A percentile compares a stretch with the other conserved stretches of the same genome.
These are phyloP conservation scores for Termitomyces sp. DNA, from an alignment of 768 basidiomycete genomes.

Conservation along the genomic window DNA sequence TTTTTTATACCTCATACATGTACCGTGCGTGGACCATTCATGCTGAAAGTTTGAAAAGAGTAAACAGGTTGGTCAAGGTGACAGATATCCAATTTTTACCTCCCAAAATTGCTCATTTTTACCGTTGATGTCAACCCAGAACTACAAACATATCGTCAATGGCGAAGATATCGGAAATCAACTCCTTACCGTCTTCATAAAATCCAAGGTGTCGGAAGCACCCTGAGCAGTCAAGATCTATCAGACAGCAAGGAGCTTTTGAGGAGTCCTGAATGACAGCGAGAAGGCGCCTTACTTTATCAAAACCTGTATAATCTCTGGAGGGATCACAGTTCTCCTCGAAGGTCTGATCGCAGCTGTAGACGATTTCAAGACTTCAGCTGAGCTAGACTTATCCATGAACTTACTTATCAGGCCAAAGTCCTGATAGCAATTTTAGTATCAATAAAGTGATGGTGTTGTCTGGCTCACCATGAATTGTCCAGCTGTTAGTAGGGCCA, in stretches of 20 bases:
- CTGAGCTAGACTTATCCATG: neutral
- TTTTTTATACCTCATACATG: conserved; percentile 36
- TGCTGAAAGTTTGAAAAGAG: conserved; percentile 35
- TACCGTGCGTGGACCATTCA: conserved; percentile 70
- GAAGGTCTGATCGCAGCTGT: conserved; percentile 48
- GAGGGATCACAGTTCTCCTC: conserved; percentile 32
- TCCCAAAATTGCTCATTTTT: conserved; percentile 65
- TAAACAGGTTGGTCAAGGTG: neutral
- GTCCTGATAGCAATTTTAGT: conserved; percentile 31
- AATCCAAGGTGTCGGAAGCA: conserved; percentile 50
- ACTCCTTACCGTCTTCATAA: conserved; percentile 41
- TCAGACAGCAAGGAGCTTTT: conserved; percentile 22
- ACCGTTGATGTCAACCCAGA: conserved; percentile 60
- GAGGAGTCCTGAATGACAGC: neutral
- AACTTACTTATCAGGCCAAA: conserved; percentile 12
- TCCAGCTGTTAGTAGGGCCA: conserved; percentile 67
- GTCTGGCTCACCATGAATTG: conserved; percentile 55
- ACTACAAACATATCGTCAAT: conserved; percentile 23
- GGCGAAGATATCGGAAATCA: neutral
- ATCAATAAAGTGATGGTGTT: neutral
- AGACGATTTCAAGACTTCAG: neutral
- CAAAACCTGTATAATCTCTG: conserved; percentile 28
- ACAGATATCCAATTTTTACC: conserved; percentile 24
- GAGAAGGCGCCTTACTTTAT: conserved; percentile 17
- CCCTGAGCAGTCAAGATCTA: conserved; percentile 57